Evolutionary conservation across 225 moss, liverwort and hornwort species (phyloP), one percentile per base, ranked within the genome.

Genomic region (Asterella californica): DNA sequence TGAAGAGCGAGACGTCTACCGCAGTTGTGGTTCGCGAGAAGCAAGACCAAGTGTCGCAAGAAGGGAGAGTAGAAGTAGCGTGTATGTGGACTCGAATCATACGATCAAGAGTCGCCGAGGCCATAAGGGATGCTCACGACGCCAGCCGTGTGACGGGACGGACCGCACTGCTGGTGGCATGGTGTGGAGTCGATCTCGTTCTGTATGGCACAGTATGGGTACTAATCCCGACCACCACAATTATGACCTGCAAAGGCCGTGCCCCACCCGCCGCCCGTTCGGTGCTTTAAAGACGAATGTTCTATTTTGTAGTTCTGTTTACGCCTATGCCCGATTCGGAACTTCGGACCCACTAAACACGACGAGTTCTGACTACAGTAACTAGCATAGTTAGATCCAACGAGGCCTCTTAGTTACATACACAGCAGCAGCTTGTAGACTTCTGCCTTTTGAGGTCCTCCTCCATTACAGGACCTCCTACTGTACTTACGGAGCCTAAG

Each of bases 231-330:
- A 67, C 27, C 72, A n/a, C 48, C 72, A 72, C 48, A 47, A 72
- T 72, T 46, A 72, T 47, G 38, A 72, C 38, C 72, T 27, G 71
- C 30, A 65, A 33, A 71, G 67, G 71, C 71, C 71, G 71, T 71
- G 71, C 22, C 71, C 68, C 38, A 15, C 33, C 42, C 45, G 24
- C 37, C 25, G 18, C 37, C 71, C 71, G 42, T 45, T 46, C 71
- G 36, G 36, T 27, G n/a, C 72, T 14, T 72, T 46, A 27, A 72
- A 25, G 48, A 72, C 48, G 69, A 72, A 72, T 48, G 72, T 47
- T 72, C 72, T 72, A 67, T 67, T 67, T 67, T 27, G n/a, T 29
- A 67, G 29, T 67, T 34, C n/a, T n/a, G 34, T 4, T 67, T 67
- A 67, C 67, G 67, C 67, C 42, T 47, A 27, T 72, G 69, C 69